Evolutionary conservation across 1,284 basidiomycete genomes (phyloP), one percentile per base, ranked within the genome.

Genomic region (Ustilago nuda): DNA sequence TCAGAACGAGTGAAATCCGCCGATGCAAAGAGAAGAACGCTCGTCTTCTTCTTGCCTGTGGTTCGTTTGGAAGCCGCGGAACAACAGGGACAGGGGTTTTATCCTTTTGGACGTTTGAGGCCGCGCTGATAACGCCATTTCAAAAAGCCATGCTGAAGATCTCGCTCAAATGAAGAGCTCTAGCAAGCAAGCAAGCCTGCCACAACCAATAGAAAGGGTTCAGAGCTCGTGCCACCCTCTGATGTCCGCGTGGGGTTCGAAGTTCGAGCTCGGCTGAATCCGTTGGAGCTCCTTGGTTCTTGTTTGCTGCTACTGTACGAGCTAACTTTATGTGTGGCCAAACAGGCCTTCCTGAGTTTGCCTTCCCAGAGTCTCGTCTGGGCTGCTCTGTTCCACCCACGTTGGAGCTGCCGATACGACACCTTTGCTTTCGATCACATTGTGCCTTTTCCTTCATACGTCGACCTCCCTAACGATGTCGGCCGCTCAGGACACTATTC

Each of bases 61-160:
- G 41, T 37, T 50, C 27, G n/a, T 41, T 50, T 50, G 53, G 35
- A 48, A 53, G 45, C 48, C 48, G 61, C 53, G 53, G 61, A 54
- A 45, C 43, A 17, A 45, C 23, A 56, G 46, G 54, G 51, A 45
- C 23, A 56, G 46, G 54, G 51, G 43, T 52, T 53, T 46, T 37
- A 39, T 35, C n/a, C 41, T 41, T 61, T 43, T 19, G 59, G 51
- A 50, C 2, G 39, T 50, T 12, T 17, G 8, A 8, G 8, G 23
- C 45, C 8, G 45, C 9, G 23, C 19, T 23, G 35, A 66, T 66
- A 66, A 66, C 63, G 63, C 63, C 63, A 66, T 66, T 60, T 41
- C 36, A n/a, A 41, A 39, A 12, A 4, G 36, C 57, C 56, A 66
- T 66, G 57, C 55, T 46, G 52, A 50, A 3, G 30, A 39, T 17